Percentiles rank a stretch among this genome's conserved stretches.
Evolutionary conservation across 1,284 basidiomycete genomes (phyloP).

Genomic region (Athelia psychrophila): DNA sequence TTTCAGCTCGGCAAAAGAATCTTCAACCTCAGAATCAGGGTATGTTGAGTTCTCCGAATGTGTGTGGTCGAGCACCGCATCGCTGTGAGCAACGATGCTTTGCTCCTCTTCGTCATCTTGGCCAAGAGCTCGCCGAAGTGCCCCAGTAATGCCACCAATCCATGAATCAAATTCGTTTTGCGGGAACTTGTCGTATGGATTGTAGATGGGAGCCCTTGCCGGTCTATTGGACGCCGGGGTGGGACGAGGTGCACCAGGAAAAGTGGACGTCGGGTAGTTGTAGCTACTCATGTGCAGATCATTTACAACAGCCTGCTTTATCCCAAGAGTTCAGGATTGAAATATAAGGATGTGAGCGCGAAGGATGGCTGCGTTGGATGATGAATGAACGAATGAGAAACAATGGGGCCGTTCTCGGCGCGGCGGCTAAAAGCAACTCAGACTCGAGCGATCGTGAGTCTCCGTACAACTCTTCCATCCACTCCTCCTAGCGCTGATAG

Average conservation of each 20-base stretch:
- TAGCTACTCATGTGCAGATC: too few species aligned
- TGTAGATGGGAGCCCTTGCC: slow-evolving; percentile 49
- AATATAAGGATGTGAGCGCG: neutral
- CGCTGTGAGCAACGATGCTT: slow-evolving; percentile 3
- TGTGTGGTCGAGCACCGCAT: slow-evolving; percentile 4
- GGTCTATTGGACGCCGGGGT: neutral
- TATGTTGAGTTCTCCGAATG: slow-evolving; percentile 30
- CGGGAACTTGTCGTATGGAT: slow-evolving; percentile 69
- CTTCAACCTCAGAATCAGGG: slow-evolving; percentile 33
- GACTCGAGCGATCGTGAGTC: neutral
- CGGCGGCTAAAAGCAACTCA: neutral
- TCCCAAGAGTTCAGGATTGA: neutral
- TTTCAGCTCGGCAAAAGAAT: slow-evolving; percentile 52
- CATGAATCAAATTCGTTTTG: slow-evolving; percentile 64
- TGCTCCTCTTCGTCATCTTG: slow-evolving; percentile 31
- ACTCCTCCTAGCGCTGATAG: too few species aligned
- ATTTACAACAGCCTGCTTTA: too few species aligned
- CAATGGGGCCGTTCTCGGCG: neutral
- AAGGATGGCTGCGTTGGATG: neutral
- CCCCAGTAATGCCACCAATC: slow-evolving; percentile 59
- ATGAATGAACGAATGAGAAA: neutral
- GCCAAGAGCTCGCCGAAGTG: slow-evolving; percentile 52
- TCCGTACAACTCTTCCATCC: too few species aligned
- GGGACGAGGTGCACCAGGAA: neutral
- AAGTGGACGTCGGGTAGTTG: neutral